Base-by-base conservation (phyloP, 257 asterid species). In the Nicotiana tabacum region DNA sequence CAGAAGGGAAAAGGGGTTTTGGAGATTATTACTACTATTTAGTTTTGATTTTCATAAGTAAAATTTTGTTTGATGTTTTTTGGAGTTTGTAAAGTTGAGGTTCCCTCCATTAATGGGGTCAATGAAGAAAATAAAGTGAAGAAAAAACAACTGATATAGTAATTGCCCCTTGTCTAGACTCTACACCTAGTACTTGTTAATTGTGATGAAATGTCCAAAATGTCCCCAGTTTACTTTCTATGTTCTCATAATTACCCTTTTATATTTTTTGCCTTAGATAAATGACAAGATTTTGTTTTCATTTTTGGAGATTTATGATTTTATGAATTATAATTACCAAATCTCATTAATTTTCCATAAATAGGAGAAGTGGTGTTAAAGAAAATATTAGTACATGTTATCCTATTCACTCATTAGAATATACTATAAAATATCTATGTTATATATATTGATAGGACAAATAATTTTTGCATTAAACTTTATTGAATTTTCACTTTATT, bases 61-160 rank as follows among this genome's bases (percentile, higher is more conserved):
- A 77, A 43, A 43, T 4, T 21, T 39, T 9, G 51, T 43, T 43
- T 43, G 51, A 33, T n/a, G 78, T 10, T 70, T 66, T 39, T 43
- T 70, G 46, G 87, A 88, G 86, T 87, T 89, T 82, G 89, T 86
- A 87, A 90, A 85, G 88, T 83, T 1, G 89, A 86, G 46, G 85
- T 92, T 89, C 90, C 94, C 93, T 92, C 96, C 94, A 89, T 92
- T 89, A 88, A 90, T 90, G 91, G 90, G 6, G 56, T 83, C 62
- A 77, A 77, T 65, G 87, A 69, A 82, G 10, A 6, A 10, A 69
- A 43, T 72, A 35, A 82, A 86, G 46, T 74, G 81, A 56, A 3
- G 76, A 55, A 64, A 60, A 62, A 39, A 64, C 4, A 66, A 85
- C 60, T 83, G 78, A 85, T 82, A 55, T 88, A 86, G 51, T 43